A percentile compares a stretch with the other conserved stretches of the same genome.
These are phyloP conservation scores for Infundibulicybe gibba DNA, from an alignment of 768 basidiomycete species.

Conservation along the genomic window DNA sequence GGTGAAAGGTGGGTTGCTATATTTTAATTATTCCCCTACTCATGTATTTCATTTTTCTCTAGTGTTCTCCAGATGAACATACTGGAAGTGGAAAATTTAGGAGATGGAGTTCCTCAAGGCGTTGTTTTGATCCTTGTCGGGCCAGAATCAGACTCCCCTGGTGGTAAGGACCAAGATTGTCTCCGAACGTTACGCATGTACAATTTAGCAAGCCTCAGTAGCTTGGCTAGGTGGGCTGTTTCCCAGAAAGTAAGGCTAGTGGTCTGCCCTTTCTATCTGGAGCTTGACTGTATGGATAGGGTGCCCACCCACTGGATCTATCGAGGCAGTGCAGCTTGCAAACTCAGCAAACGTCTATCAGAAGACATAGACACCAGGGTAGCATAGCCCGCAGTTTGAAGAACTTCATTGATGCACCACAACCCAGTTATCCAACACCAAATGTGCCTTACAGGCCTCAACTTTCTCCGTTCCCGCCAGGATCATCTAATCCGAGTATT, in stretches of 20 bases:
- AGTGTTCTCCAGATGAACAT: conserved; percentile 79
- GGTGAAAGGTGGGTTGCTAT: conserved; percentile 63
- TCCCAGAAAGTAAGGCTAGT: conserved; percentile 52
- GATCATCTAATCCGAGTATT: conserved; percentile 6
- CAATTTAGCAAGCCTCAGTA: conserved; percentile 70
- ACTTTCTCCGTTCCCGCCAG: conserved; percentile 19
- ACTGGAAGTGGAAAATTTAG: conserved; percentile 62
- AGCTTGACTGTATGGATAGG: conserved; percentile 30
- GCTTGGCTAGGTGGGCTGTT: conserved; percentile 71
- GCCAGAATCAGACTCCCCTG: conserved; percentile 45
- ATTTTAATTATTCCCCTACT: not conserved
- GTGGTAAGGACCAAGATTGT: conserved; percentile 50
- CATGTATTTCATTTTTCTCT: not conserved
- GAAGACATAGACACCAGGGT: conserved; percentile 48
- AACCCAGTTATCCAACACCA: conserved; percentile 14
- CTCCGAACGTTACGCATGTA: conserved; percentile 74
- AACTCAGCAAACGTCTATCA: conserved; percentile 42
- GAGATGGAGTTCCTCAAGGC: conserved; percentile 53
- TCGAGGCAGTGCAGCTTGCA: conserved; percentile 48
- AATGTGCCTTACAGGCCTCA: conserved; percentile 28
- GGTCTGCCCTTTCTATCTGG: not conserved
- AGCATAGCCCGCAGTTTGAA: conserved; percentile 64
- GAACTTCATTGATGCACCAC: conserved; percentile 42
- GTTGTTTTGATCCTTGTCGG: conserved; percentile 78
- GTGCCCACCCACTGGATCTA: conserved; percentile 58